phyloP scores from a whole-genome alignment of 495 filamentous ascomycete species.

The Cryomyces minteri region DNA sequence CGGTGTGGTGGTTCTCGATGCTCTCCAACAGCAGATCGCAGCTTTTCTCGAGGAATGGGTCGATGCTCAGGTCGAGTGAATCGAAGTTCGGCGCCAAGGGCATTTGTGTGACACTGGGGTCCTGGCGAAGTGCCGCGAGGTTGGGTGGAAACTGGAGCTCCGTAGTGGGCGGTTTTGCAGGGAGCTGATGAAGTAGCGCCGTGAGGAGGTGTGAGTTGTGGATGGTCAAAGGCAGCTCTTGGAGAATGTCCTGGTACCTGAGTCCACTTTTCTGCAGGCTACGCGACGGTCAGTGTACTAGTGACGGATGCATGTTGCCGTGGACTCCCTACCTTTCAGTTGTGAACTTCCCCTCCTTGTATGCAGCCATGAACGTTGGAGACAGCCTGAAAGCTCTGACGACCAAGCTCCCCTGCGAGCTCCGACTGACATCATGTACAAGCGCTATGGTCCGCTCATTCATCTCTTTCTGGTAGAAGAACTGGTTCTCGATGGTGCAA shows the following conservation, averaged over 20 bases:
- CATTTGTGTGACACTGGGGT: slow-evolving; percentile 26
- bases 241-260: slow-evolving; percentile 82
- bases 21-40: slow-evolving; percentile 87
- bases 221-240: slow-evolving; percentile 78
- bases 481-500: slow-evolving; percentile 95
- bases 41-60: slow-evolving; percentile 97
- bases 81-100: slow-evolving; percentile 78
- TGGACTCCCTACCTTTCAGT: slow-evolving; percentile 56
- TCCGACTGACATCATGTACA: slow-evolving; percentile 87
- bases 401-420: slow-evolving; percentile 76
- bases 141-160: slow-evolving; percentile 56
- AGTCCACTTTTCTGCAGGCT: slow-evolving; percentile 84
- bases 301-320: slow-evolving; percentile 6
- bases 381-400: slow-evolving; percentile 84
- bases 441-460: slow-evolving; percentile 89
- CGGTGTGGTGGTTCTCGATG: slow-evolving; percentile 94
- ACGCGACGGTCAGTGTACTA: neutral
- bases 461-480: slow-evolving; percentile 81
- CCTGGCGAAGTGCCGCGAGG: slow-evolving; percentile 49
- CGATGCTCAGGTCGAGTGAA: slow-evolving; percentile 73
- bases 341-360: slow-evolving; percentile 93
- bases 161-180: slow-evolving; percentile 33
- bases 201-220: slow-evolving; percentile 97
- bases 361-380: slow-evolving; percentile 72
- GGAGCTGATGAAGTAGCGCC: slow-evolving; percentile 81